phyloP scores from a whole-genome alignment of 176 grass and related monocot genomes.

The Typha latifolia region DNA sequence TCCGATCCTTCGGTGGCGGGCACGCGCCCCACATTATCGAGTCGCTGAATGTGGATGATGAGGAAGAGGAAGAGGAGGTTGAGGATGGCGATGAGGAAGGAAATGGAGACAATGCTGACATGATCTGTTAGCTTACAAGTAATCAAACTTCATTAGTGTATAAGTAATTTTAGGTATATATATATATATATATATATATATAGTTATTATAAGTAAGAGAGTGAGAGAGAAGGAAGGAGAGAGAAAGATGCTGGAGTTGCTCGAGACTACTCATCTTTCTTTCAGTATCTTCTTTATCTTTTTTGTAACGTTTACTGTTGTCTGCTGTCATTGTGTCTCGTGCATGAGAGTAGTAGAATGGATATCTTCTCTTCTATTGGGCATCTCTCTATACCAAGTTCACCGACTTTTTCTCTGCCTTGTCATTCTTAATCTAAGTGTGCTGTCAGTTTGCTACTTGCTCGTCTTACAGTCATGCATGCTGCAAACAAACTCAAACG shows the following conservation, averaged over 20 bases:
- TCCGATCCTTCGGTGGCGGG: constrained; percentile 63
- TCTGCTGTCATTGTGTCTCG: constrained; percentile 35
- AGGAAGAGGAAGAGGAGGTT: constrained; percentile 32
- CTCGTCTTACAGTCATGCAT: constrained; percentile 12
- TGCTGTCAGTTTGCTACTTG: constrained; percentile 21
- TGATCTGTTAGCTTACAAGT: not conserved
- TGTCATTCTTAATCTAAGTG: constrained; percentile 1
- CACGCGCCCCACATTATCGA: constrained; percentile 86
- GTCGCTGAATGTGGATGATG: constrained; percentile 29
- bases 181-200: constrained; percentile 3
- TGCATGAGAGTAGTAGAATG: constrained; percentile 27
- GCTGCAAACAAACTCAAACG: not conserved
- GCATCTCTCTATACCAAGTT: constrained; percentile 13
- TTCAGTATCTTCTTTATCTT: constrained; percentile 44
- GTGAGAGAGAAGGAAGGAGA: not conserved
- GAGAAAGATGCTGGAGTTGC: constrained; percentile 11
- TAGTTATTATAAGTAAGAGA: not conserved
- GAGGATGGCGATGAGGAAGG: constrained; percentile 16
- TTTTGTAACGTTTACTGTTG: constrained; percentile 42
- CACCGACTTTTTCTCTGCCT: constrained; percentile 4
- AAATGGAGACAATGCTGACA: constrained; percentile 17
- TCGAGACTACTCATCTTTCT: constrained; percentile 39
- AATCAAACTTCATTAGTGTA: not conserved
- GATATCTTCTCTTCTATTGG: constrained; percentile 11
- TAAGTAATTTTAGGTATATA: not conserved